These are phyloP conservation scores for Telopea speciosissima DNA, from an alignment of 177 flowering plant species.

Conservation along the genomic window DNA sequence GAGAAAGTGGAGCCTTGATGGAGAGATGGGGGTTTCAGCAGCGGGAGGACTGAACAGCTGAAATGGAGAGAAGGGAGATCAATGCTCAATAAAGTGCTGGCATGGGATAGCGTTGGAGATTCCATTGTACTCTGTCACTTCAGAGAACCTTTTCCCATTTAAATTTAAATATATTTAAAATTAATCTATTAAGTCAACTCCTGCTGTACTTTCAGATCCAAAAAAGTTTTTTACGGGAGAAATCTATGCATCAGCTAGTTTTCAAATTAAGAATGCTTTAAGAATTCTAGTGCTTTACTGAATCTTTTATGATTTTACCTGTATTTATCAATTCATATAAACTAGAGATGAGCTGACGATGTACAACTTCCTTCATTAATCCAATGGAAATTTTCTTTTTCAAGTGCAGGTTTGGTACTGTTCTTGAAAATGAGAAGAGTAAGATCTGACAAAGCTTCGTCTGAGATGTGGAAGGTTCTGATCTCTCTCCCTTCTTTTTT, in stretches of 20 bases:
- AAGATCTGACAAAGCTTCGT: conserved; percentile 68
- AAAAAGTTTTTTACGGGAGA: not conserved
- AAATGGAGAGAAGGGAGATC: too few species aligned
- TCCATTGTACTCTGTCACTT: too few species aligned
- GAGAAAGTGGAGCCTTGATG: too few species aligned
- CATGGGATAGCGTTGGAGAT: too few species aligned
- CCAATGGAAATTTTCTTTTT: not conserved
- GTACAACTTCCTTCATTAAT: not conserved
- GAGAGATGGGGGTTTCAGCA: too few species aligned
- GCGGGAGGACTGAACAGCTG: too few species aligned
- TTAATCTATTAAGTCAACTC: too few species aligned
- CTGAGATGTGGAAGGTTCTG: conserved; percentile 81
- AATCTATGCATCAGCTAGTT: not conserved
- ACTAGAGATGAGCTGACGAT: not conserved
- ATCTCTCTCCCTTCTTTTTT: not conserved
- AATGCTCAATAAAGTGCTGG: too few species aligned
- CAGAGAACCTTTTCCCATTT: too few species aligned
- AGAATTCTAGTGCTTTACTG: not conserved
- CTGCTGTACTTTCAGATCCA: not conserved
- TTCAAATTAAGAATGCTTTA: not conserved
- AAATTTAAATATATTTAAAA: too few species aligned
- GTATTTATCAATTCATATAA: not conserved
- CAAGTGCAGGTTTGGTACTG: conserved; percentile 45
- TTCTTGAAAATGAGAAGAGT: conserved; percentile 76
- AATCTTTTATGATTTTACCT: not conserved